Conservation (phyloP, 2,329 filamentous ascomycete genomes). For the Penicillium sclerotigenum region DNA sequence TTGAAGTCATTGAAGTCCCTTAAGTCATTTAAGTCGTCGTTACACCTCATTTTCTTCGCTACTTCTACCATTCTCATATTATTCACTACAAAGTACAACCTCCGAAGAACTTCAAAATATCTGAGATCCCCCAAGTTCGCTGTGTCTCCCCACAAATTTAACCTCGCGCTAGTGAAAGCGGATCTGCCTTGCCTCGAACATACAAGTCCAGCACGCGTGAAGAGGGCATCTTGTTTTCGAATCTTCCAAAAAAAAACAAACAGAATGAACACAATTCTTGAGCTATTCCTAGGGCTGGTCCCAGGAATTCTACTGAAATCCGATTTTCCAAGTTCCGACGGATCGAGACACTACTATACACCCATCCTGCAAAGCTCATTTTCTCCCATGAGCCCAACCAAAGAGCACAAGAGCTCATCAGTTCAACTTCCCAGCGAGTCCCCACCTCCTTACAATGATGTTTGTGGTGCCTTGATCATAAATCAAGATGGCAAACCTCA, state of each 20-base stretch:
- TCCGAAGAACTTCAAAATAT: no score
- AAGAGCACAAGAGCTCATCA: not conserved
- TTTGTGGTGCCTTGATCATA: conserved; percentile 28
- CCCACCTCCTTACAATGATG: conserved; percentile 26
- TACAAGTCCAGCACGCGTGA: not conserved
- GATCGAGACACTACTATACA: not conserved
- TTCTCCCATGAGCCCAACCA: not conserved
- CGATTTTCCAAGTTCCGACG: not conserved
- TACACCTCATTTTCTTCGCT: not conserved
- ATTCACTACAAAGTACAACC: not conserved
- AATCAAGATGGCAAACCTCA: conserved; percentile 22
- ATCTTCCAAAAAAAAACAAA: not conserved
- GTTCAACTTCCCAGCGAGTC: not conserved
- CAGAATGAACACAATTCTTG: not conserved
- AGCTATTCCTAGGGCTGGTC: not conserved
- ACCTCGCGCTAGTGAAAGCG: not conserved
- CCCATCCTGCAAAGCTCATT: not conserved
- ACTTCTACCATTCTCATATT: not conserved
- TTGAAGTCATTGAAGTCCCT: not conserved
- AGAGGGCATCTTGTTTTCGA: not conserved
- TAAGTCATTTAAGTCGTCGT: not conserved
- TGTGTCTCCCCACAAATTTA: not conserved
- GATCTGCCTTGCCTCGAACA: not conserved
- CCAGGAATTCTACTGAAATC: not conserved
- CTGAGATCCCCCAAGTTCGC: no score